Evolutionary conservation across 1,284 basidiomycete species (phyloP).

Genomic region (Leccinum solheimii): DNA sequence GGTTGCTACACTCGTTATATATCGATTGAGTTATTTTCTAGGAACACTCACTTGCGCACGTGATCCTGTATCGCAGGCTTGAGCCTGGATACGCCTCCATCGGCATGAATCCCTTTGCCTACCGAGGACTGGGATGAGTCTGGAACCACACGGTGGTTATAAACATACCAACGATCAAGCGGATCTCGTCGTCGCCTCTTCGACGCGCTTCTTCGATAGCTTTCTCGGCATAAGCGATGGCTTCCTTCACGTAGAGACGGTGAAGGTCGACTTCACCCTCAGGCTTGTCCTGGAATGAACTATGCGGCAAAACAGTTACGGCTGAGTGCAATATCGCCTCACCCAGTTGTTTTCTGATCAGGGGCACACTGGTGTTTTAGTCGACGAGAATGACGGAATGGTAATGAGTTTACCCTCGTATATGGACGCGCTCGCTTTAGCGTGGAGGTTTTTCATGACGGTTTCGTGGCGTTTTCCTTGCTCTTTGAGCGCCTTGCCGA

Average conservation of each 20-base stretch:
- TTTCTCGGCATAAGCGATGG: constrained; percentile 66
- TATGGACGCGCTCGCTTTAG: constrained; percentile 86
- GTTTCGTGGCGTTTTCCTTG: constrained; percentile 79
- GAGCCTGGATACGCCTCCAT: constrained; percentile 77
- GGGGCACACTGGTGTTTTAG: neutral
- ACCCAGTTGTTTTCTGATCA: constrained; percentile 31
- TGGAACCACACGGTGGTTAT: neutral
- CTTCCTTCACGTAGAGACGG: constrained; percentile 89
- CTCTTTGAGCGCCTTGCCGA: constrained; percentile 81
- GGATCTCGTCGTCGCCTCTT: constrained; percentile 64
- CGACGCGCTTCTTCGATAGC: constrained; percentile 67
- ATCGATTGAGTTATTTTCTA: neutral
- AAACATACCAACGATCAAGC: constrained; percentile 80
- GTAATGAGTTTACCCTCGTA: constrained; percentile 55
- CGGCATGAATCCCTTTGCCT: constrained; percentile 85
- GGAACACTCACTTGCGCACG: constrained; percentile 63
- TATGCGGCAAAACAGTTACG: constrained; percentile 1
- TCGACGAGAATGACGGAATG: neutral
- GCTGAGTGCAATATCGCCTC: neutral
- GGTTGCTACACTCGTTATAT: constrained; percentile 9
- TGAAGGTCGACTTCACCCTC: constrained; percentile 83
- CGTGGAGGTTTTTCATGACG: constrained; percentile 79
- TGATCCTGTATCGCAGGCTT: constrained; percentile 89
- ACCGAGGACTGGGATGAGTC: constrained; percentile 1
- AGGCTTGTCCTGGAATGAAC: constrained; percentile 51